A percentile compares a stretch with the other conserved stretches of the same genome.
These are phyloP conservation scores for Madurella fahalii DNA, from an alignment of 2,329 filamentous ascomycete genomes.

Conservation along the genomic window DNA sequence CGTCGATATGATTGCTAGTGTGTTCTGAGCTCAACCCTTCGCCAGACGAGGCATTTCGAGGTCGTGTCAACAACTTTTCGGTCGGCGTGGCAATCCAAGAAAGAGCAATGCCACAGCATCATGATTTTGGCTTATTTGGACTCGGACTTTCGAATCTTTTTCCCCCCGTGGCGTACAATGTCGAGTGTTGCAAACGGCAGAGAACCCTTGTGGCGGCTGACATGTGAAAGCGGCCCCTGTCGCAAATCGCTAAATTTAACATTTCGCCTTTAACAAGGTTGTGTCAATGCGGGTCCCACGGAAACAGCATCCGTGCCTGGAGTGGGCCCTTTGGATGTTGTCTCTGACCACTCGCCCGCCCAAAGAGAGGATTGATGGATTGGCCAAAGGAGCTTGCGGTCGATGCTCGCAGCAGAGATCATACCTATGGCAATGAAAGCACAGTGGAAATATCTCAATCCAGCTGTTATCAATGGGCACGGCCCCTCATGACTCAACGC, in stretches of 20 bases:
- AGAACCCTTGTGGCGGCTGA: not conserved
- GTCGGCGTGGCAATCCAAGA: not conserved
- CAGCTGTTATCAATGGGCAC: too few relatives aligned
- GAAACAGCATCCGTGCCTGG: constrained; percentile 9
- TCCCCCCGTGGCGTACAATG: too few relatives aligned
- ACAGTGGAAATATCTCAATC: too few relatives aligned
- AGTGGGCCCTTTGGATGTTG: not conserved
- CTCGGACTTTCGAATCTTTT: too few relatives aligned
- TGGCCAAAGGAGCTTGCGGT: not conserved
- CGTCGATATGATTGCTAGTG: too few relatives aligned
- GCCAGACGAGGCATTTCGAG: not conserved
- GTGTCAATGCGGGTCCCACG: not conserved
- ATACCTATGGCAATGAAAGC: too few relatives aligned
- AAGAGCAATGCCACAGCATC: too few relatives aligned
- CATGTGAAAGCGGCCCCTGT: not conserved
- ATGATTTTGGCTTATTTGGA: too few relatives aligned
- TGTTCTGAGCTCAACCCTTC: too few relatives aligned
- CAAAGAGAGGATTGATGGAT: not conserved
- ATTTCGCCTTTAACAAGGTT: not conserved
- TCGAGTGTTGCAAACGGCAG: not conserved
- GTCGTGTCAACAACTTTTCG: not conserved
- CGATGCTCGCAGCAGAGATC: too few relatives aligned
- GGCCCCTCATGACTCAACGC: too few relatives aligned
- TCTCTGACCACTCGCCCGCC: not conserved
- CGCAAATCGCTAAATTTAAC: not conserved